Base-by-base conservation (phyloP, 306 rosid species). In the Pyrus pyrifolia region DNA sequence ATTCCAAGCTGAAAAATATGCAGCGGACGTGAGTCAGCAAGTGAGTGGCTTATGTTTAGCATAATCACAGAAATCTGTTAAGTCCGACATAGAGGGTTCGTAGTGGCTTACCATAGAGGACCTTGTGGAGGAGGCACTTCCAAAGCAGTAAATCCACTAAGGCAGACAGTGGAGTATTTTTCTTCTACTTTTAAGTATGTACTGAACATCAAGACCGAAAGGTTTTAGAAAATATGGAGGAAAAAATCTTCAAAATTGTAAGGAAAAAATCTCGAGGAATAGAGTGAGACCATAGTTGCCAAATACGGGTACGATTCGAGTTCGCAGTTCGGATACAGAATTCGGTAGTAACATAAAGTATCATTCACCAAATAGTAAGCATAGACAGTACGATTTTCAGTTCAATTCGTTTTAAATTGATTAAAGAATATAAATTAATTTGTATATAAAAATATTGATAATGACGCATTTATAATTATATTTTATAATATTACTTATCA, bases 81-180 rank as follows among this genome's bases (percentile, higher is more conserved):
- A 42, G 12, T 59, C 4, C 12, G n/a, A 19, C 27, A 25, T 4
- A 59, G 71, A 68, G 53, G 27, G 53, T n/a, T 49, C 58, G 33
- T 59, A 33, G 65, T 17, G 55, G 14, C 76, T 81, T 88, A 91
- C 97, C 94, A 91, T 27, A 91, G 81, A 70, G 97, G 97, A 70
- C 97, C 94, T 74, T 86, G 90, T 45, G 94, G 94, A 8, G 89
- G 73, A 83, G 91, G 92, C 78, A 88, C 92, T 79, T 91, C 94
- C 63, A 91, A 44, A 65, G 87, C 84, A 83, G 79, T 83, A 88
- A 91, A 89, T 76, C 94, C 88, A 4, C 86, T 81, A 61, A 85
- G 74, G 87, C 97, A 91, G 77, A 91, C 70, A 64, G 82, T 70
- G 21, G 89, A 78, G 67, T 72, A 66, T 17, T 70, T 85, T 79